Percentiles rank a stretch among this genome's conserved stretches.
Evolutionary conservation across 2,329 filamentous ascomycete species (phyloP).

Genomic region (Pyricularia sp.): DNA sequence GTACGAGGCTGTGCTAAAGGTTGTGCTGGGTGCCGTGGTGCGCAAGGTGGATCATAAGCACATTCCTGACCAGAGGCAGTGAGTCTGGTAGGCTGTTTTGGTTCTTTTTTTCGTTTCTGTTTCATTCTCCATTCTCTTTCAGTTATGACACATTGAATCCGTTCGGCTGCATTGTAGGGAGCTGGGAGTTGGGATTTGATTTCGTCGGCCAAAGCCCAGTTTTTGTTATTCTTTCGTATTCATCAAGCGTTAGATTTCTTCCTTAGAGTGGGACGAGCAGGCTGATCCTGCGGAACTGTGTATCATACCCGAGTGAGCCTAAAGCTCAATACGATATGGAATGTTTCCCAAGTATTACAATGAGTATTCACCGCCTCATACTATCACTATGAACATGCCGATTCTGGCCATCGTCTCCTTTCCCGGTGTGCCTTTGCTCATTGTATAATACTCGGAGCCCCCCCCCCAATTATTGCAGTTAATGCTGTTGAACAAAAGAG

Average conservation of each 20-base stretch:
- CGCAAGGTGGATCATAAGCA: conserved; percentile 42
- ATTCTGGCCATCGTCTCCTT: not conserved
- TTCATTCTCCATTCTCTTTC: not conserved
- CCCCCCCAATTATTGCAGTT: not conserved
- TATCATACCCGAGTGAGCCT: not conserved
- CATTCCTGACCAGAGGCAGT: not conserved
- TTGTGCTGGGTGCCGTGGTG: conserved; percentile 70
- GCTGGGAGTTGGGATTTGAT: not conserved
- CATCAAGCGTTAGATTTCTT: not conserved
- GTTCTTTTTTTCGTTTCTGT: not conserved
- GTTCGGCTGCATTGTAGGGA: not conserved
- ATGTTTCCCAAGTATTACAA: not conserved
- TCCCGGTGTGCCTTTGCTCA: not conserved
- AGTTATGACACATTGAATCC: not conserved
- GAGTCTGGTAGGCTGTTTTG: not conserved
- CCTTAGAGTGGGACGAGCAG: too few species aligned
- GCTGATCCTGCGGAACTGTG: too few species aligned
- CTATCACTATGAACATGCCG: not conserved
- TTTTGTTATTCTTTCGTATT: not conserved
- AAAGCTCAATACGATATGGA: not conserved
- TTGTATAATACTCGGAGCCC: not conserved
- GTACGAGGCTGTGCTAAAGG: conserved; percentile 68
- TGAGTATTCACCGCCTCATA: not conserved
- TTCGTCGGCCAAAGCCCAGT: not conserved
- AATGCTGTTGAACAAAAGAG: not conserved